Conservation (phyloP, 2,329 filamentous ascomycete species). For the Coniochaeta sp. region DNA sequence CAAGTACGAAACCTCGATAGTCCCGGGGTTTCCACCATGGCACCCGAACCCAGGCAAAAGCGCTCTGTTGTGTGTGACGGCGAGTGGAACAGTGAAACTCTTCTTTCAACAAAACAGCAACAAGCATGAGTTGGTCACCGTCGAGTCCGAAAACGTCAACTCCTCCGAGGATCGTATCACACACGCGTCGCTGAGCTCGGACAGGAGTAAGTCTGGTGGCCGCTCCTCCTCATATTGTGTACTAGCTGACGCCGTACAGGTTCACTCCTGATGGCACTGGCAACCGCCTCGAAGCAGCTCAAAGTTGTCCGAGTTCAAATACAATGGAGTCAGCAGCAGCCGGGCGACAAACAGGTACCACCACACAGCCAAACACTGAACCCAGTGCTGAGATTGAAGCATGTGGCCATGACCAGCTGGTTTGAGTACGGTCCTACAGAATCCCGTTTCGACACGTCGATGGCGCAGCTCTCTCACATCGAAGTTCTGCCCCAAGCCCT, state of each 20-base stretch:
- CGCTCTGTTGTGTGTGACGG: constrained; percentile 69
- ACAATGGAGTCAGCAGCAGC: constrained; percentile 61
- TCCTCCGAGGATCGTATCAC: constrained; percentile 71
- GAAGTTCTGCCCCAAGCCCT: constrained; percentile 63
- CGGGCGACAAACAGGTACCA: constrained; percentile 45
- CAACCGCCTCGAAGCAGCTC: constrained; percentile 64
- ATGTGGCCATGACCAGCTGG: constrained; percentile 53
- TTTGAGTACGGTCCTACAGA: constrained; percentile 38
- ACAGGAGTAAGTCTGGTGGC: constrained; percentile 51
- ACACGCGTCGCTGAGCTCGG: constrained; percentile 68
- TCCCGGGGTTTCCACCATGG: constrained; percentile 62
- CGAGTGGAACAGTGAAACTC: constrained; percentile 66
- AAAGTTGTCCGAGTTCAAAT: constrained; percentile 68
- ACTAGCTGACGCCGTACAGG: constrained; percentile 17
- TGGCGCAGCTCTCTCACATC: constrained; percentile 64
- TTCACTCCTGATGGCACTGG: constrained; percentile 57
- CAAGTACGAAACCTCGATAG: constrained; percentile 60
- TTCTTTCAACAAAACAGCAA: constrained; percentile 70
- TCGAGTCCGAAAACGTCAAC: constrained; percentile 68
- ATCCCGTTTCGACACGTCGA: constrained; percentile 37
- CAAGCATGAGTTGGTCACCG: constrained; percentile 62
- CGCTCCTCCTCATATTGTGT: not conserved
- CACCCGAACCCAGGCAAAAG: constrained; percentile 67
- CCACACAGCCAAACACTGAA: constrained; percentile 39
- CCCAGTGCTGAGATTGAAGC: constrained; percentile 46